Evolutionary conservation across 1,284 basidiomycete genomes (phyloP), one percentile per base, ranked within the genome.

Genomic region (Naganishia sp.): DNA sequence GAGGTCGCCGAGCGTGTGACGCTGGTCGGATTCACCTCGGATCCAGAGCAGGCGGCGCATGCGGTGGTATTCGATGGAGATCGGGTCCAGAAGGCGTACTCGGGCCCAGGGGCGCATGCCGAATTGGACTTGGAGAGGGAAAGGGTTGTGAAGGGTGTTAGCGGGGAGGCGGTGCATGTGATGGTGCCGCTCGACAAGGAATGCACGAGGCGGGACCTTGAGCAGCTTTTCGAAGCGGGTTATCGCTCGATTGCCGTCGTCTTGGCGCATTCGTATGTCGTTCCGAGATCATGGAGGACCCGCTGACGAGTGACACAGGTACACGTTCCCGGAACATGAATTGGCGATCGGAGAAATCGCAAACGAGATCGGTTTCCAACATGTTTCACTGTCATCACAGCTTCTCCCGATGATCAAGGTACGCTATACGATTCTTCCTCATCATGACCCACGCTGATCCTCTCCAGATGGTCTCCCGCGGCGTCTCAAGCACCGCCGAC

Each of bases 1-100:
- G 93, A 97, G 77, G 87, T 97, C 1, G 92, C 96, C 73, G 95
- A 99, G 79, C 87, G 95, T 3, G 94, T 98, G 6, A 96, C 94
- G 0, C 84, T 96, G 0, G 88, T 96, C 0, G 94, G 94, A 7
- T 97, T 92, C 75, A 92, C 93, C 0, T 90, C 88, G 13, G 94
- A 98, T 74, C 93, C 94, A 0, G 79, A 87, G 44, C 86, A 88
- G 0, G 87, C 87, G 63, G 85, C 87, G 59, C 86, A 95, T 71
- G 86, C 86, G 0, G 81, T 94, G 5, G 82, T 86, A 68, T 95
- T 94, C 72, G 2, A 39, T 13, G 90, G 89, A 13, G 85, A 81
- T 53, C n/a, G 57, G 6, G 69, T 95, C 2, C 80, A 75, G 31
- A 82, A 86, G 67, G 86, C 87, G 0, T 94, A 93, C 75, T 82